Evolutionary conservation across 305 asterid species (phyloP).

Genomic region (Fraxinus platypoda): DNA sequence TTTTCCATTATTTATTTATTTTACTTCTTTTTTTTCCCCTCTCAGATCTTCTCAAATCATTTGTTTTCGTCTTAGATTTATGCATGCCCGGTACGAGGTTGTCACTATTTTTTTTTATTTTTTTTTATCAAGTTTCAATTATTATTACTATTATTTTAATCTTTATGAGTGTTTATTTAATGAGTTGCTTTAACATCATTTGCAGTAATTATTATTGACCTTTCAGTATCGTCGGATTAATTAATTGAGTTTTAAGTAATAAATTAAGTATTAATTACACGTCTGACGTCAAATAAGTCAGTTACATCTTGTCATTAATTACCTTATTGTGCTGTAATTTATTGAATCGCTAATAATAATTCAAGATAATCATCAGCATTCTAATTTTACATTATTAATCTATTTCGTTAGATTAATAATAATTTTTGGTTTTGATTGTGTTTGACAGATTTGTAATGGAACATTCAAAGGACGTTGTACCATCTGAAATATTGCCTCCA

Average conservation of each 20-base stretch:
- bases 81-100: neutral
- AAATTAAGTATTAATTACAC: neutral
- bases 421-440: neutral
- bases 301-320: neutral
- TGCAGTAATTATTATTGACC: neutral
- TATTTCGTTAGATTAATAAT: neutral
- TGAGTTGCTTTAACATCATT: neutral
- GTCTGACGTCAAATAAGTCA: neutral
- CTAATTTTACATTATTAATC: neutral
- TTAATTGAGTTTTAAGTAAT: neutral
- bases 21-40: neutral
- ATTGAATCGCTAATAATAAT: neutral
- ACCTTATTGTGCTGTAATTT: neutral
- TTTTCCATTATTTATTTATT: neutral
- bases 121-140: neutral
- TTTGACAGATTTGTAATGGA: conserved; percentile 10
- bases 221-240: neutral
- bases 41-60: neutral
- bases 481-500: conserved; percentile 27
- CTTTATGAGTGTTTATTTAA: neutral
- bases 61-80: neutral
- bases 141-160: neutral
- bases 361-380: neutral
- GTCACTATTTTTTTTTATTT: neutral
- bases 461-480: neutral